Base-by-base conservation (phyloP, 2,329 filamentous ascomycete genomes). In the Mariannaea elegans region DNA sequence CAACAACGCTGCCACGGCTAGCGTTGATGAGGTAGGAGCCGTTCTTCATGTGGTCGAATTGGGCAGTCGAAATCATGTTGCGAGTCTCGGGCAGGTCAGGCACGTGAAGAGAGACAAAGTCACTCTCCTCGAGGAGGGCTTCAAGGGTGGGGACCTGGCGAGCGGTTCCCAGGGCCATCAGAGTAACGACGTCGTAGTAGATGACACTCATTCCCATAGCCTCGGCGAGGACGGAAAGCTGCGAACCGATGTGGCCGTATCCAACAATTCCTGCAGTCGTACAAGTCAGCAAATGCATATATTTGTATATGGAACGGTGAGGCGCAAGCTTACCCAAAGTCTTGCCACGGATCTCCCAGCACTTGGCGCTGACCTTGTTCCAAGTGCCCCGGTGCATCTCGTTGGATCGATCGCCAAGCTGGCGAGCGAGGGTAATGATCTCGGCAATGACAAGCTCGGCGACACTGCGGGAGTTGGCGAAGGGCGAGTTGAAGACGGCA, bases 291-390 rank as follows among this genome's bases (percentile, higher is more conserved):
- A 6, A 46, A 29, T 14, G 16, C 14, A 24, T 32, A 50, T 23
- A 27, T 39, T 7, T 16, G 21, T 3, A n/a, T n/a, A 23, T 7
- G 13, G n/a, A 13, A 45, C 21, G 14, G 42, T 23, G 44, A 21
- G 13, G 24, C 24, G 74, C 80, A 61, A 77, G 73, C 80, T 61
- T 78, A 88, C 91, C 95, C 52, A 99, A 84, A 41, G 94, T 98
- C 84, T 99, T 99, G 76, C 95, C 95, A 71, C 95, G 89, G 71
- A 98, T 93, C 77, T 99, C 95, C 95, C 95, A 98, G 85, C 95
- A 99, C 74, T 91, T 94, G 72, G 87, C 85, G 81, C 93, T 97
- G 72, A 98, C 94, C 82, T 99, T 99, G 79, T 98, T 98, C 95
- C 95, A 99, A 41, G 88, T 93, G 57, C 95, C 95, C 57, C 87